Percentiles rank a stretch among this genome's conserved stretches.
These are phyloP conservation scores for Barnettozyma populi DNA, from an alignment of 805 yeast species.

Conservation along the genomic window DNA sequence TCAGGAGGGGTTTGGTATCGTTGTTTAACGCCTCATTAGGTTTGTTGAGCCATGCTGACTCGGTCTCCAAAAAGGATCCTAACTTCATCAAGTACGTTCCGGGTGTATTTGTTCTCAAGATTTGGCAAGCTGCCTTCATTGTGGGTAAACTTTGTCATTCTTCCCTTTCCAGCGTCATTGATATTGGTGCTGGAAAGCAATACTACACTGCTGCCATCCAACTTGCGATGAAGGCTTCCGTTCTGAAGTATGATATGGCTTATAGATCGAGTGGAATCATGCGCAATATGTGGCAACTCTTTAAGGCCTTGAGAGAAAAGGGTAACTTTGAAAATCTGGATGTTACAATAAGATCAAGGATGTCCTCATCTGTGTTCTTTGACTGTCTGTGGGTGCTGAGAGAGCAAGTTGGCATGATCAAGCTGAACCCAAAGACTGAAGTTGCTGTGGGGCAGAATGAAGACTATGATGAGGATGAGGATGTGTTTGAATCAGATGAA, in stretches of 20 bases:
- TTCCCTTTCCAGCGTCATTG: constrained; percentile 58
- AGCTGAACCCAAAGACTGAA: constrained; percentile 34
- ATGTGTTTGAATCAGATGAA: constrained; percentile 11
- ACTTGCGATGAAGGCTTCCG: constrained; percentile 72
- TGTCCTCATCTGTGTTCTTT: constrained; percentile 90
- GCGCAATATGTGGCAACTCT: constrained; percentile 90
- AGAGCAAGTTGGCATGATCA: constrained; percentile 84
- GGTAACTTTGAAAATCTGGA: constrained; percentile 30
- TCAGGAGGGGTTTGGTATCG: constrained; percentile 66
- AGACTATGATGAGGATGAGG: constrained; percentile 21
- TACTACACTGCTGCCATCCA: constrained; percentile 63
- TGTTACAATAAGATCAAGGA: constrained; percentile 69
- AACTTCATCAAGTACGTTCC: constrained; percentile 75
- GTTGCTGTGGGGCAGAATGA: constrained; percentile 19
- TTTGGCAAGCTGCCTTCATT: constrained; percentile 91
- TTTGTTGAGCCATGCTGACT: constrained; percentile 59
- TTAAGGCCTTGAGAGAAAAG: constrained; percentile 59
- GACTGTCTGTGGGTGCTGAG: constrained; percentile 83
- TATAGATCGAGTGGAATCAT: constrained; percentile 90
- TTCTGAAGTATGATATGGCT: constrained; percentile 87
- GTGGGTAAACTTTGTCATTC: constrained; percentile 78
- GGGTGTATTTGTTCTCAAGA: constrained; percentile 68
- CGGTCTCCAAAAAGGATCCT: constrained; percentile 53
- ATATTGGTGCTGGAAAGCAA: constrained; percentile 63
- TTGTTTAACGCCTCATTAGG: constrained; percentile 77